Evolutionary conservation across 2,329 filamentous ascomycete species (phyloP).

Genomic region (Geosmithia putterillii): DNA sequence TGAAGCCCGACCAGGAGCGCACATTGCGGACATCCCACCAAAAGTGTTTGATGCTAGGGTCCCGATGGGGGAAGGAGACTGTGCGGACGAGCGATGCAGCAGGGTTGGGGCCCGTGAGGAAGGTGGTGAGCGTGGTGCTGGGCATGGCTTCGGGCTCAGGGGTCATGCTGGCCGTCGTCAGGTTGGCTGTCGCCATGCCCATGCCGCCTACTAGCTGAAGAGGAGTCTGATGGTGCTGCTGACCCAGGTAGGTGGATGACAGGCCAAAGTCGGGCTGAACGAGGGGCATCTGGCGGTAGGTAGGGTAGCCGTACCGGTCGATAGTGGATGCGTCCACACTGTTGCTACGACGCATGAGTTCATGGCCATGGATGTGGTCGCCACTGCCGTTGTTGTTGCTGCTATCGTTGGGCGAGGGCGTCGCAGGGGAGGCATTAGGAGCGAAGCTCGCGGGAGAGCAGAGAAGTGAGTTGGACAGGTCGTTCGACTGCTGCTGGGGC

Average conservation of each 20-base stretch:
- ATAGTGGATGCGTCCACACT: slow-evolving; percentile 55
- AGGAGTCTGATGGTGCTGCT: slow-evolving; percentile 27
- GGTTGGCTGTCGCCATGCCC: slow-evolving; percentile 15
- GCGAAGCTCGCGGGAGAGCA: slow-evolving; percentile 52
- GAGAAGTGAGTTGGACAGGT: slow-evolving; percentile 36
- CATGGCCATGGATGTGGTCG: neutral
- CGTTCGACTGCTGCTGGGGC: slow-evolving; percentile 8
- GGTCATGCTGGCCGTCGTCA: slow-evolving; percentile 20
- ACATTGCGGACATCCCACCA: slow-evolving; percentile 95
- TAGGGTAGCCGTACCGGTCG: slow-evolving; percentile 68
- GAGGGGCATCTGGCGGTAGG: slow-evolving; percentile 63
- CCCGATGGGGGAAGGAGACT: slow-evolving; percentile 56
- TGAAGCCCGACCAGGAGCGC: slow-evolving; percentile 73
- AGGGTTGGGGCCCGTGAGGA: slow-evolving; percentile 70
- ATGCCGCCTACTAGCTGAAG: neutral
- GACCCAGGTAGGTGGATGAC: slow-evolving; percentile 28
- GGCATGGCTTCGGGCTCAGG: slow-evolving; percentile 26
- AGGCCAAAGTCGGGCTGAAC: slow-evolving; percentile 28
- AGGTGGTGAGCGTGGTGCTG: slow-evolving; percentile 61
- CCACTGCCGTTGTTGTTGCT: neutral
- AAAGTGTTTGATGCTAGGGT: slow-evolving; percentile 65
- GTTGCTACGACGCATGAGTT: slow-evolving; percentile 36
- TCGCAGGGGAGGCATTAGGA: slow-evolving; percentile 21
- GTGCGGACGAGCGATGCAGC: slow-evolving; percentile 72
- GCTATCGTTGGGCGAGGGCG: neutral